These are phyloP conservation scores for Macroventuria anomochaeta DNA, from an alignment of 2,329 filamentous ascomycete species.

Conservation along the genomic window DNA sequence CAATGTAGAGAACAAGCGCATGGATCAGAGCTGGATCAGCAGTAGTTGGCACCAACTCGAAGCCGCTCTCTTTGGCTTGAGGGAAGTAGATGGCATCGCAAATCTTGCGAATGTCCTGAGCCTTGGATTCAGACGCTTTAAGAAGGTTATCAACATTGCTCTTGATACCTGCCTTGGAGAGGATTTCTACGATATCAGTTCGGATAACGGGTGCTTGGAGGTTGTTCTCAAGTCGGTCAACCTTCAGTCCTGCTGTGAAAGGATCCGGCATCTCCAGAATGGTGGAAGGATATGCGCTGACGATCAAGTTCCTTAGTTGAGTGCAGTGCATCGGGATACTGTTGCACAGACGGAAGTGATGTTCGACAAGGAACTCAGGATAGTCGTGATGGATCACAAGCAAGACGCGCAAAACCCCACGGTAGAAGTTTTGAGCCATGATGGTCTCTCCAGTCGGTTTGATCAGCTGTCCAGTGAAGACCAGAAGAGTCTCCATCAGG, in stretches of 20 bases:
- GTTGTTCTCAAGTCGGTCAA: slow-evolving; percentile 78
- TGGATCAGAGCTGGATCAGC: slow-evolving; percentile 77
- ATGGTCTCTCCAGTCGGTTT: slow-evolving; percentile 73
- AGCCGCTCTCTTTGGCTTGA: slow-evolving; percentile 64
- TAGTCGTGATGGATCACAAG: slow-evolving; percentile 92
- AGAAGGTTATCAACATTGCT: slow-evolving; percentile 60
- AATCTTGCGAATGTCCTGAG: slow-evolving; percentile 78
- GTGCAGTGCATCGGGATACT: slow-evolving; percentile 82
- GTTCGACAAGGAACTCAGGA: slow-evolving; percentile 88
- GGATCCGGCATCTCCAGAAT: slow-evolving; percentile 76
- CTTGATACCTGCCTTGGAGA: slow-evolving; percentile 60
- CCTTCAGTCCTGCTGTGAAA: slow-evolving; percentile 74
- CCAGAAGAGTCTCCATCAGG: slow-evolving; percentile 74
- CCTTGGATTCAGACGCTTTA: slow-evolving; percentile 63
- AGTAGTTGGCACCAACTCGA: slow-evolving; percentile 70
- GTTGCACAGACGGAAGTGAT: slow-evolving; percentile 81
- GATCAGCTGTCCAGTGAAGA: slow-evolving; percentile 78
- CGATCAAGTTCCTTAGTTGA: slow-evolving; percentile 86
- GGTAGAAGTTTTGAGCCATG: slow-evolving; percentile 82
- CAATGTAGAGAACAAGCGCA: slow-evolving; percentile 83
- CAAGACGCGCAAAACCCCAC: slow-evolving; percentile 80
- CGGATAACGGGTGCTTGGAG: slow-evolving; percentile 70
- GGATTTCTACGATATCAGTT: slow-evolving; percentile 65
- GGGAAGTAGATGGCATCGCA: slow-evolving; percentile 72
- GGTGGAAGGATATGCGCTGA: slow-evolving; percentile 77